Evolutionary conservation across 169 alveolate species (phyloP).

Genomic region (Eimeria acervulina): DNA sequence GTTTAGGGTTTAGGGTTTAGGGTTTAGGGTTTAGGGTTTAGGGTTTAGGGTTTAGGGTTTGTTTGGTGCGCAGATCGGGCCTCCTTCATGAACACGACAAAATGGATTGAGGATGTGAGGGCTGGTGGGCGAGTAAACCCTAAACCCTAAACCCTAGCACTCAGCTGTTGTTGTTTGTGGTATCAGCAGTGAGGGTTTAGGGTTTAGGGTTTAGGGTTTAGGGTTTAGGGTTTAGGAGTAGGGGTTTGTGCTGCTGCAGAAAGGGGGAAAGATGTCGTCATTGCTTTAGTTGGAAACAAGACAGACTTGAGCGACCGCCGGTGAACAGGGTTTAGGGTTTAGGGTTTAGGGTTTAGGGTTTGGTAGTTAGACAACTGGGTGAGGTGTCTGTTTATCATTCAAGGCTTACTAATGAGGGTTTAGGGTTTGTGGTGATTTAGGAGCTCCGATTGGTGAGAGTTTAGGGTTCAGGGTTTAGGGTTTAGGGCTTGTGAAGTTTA

Average conservation of each 20-base stretch:
- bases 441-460: too few relatives aligned
- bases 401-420: neutral
- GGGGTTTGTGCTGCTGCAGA: conserved; percentile 86
- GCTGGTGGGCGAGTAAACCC: conserved; percentile 86
- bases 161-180: neutral
- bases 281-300: conserved; percentile 98
- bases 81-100: conserved; percentile 94
- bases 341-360: neutral
- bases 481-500: neutral
- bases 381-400: too few relatives aligned
- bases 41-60: conserved; percentile 5
- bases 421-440: too few relatives aligned
- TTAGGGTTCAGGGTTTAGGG: conserved; percentile 1
- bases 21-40: neutral
- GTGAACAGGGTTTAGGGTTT: neutral
- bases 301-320: conserved; percentile 97
- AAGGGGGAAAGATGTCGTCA: conserved; percentile 97
- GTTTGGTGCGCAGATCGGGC: conserved; percentile 86
- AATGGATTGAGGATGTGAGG: conserved; percentile 99
- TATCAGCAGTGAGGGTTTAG: neutral
- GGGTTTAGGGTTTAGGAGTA: conserved; percentile 10
- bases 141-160: conserved; percentile 24
- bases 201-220: neutral
- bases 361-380: neutral
- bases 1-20: neutral